Conservation (phyloP, 2,329 filamentous ascomycete genomes). For the Didymella pinodella region DNA sequence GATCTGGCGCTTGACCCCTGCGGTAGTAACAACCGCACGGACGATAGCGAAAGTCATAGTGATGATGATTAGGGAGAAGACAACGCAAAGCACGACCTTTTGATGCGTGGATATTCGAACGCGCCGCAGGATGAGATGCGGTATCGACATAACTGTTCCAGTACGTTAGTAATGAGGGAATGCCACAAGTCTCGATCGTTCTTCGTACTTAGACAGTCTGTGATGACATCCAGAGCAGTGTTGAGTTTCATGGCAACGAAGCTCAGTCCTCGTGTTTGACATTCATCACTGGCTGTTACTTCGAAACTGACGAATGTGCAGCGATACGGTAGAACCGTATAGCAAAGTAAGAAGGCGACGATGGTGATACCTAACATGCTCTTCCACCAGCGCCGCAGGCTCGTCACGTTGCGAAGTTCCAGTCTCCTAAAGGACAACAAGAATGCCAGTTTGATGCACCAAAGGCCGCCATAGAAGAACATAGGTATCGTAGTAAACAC, state of each 20-base stretch:
- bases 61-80: background rate
- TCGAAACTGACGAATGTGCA: slow-evolving; percentile 18
- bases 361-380: slow-evolving; percentile 7
- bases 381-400: slow-evolving; percentile 16
- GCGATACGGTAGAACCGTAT: slow-evolving; percentile 20
- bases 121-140: background rate
- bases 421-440: slow-evolving; percentile 27
- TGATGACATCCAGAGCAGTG: background rate
- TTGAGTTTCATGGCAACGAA: background rate
- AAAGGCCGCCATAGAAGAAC: slow-evolving; percentile 25
- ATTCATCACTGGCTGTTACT: slow-evolving; percentile 2
- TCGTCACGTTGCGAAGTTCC: slow-evolving; percentile 1
- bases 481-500: slow-evolving; percentile 16
- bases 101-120: background rate
- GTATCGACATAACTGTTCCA: background rate
- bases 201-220: background rate
- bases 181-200: background rate
- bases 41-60: background rate
- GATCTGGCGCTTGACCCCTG: background rate
- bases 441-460: slow-evolving; percentile 26
- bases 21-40: background rate
- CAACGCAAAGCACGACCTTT: background rate
- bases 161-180: background rate
- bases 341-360: slow-evolving; percentile 16
- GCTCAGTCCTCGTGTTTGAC: slow-evolving; percentile 9